A percentile compares a stretch with the other conserved stretches of the same genome.
These are phyloP conservation scores for Houttuynia cordata DNA, from an alignment of 164 flowering plant species.

Conservation along the genomic window DNA sequence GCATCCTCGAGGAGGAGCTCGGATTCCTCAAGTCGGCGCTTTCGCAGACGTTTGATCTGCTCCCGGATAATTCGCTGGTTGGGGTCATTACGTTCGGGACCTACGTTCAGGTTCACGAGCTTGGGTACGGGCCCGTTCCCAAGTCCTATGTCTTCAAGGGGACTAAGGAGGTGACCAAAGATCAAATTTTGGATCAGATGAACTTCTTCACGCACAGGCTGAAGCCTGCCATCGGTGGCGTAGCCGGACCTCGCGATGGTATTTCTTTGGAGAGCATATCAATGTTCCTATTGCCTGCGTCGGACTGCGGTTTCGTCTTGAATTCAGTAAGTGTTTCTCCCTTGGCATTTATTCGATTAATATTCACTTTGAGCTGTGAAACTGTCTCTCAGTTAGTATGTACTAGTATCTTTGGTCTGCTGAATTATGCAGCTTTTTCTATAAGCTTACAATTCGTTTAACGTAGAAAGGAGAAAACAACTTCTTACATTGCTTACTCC, in stretches of 20 bases:
- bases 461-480: no score
- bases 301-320: conserved; percentile 78
- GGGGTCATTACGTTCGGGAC: conserved; percentile 88
- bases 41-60: conserved; percentile 55
- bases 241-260: conserved; percentile 82
- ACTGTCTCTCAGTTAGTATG: no score
- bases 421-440: no score
- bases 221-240: conserved; percentile 53
- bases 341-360: not conserved
- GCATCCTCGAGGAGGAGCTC: conserved; percentile 83
- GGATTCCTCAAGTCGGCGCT: conserved; percentile 57
- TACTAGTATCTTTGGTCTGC: no score
- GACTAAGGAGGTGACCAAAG: conserved; percentile 63
- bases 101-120: conserved; percentile 74
- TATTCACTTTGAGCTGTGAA: not conserved
- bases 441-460: no score
- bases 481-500: no score
- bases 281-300: conserved; percentile 72
- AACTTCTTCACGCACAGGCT: conserved; percentile 64
- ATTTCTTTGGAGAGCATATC: conserved; percentile 60
- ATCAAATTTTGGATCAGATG: conserved; percentile 79
- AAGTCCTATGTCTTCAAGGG: conserved; percentile 80
- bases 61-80: conserved; percentile 70
- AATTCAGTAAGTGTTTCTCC: conserved; percentile 38
- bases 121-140: conserved; percentile 61